Percentiles rank a stretch among this genome's conserved stretches.
Conservation (phyloP, 164 flowering plant genomes). For the Santalum album region DNA sequence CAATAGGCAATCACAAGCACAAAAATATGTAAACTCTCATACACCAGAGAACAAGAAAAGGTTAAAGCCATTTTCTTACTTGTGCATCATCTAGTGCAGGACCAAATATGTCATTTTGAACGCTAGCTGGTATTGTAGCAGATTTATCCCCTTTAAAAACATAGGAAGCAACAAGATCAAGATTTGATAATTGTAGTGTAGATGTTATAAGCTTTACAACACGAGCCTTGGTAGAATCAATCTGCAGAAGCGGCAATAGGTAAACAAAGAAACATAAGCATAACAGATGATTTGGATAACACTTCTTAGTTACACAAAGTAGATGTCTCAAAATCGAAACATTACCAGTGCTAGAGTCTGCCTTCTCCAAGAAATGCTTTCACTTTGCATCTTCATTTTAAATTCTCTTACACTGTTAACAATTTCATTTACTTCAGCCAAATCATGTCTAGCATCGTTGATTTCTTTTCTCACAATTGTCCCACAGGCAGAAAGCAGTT, state of each 20-base stretch:
- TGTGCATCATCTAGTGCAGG: conserved; percentile 61
- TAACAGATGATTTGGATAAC: too few relatives aligned
- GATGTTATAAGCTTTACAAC: conserved; percentile 61
- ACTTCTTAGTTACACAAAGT: too few relatives aligned
- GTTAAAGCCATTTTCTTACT: conserved; percentile 32
- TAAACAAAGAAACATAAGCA: neutral
- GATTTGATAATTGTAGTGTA: conserved; percentile 70
- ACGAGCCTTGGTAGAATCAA: conserved; percentile 56
- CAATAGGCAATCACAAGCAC: neutral
- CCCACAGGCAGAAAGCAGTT: conserved; percentile 58
- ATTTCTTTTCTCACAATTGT: conserved; percentile 45
- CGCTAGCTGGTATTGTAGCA: conserved; percentile 38
- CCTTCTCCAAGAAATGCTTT: conserved; percentile 69
- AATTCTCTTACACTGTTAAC: conserved; percentile 48
- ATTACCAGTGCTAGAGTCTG: conserved; percentile 56
- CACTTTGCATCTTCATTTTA: conserved; percentile 58
- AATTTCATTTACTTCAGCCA: conserved; percentile 43
- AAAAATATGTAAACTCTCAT: neutral
- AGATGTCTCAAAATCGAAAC: too few relatives aligned
- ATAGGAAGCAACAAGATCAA: conserved; percentile 65
- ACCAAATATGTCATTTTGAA: conserved; percentile 67
- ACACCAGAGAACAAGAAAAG: too few relatives aligned
- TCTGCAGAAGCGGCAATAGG: conserved; percentile 35
- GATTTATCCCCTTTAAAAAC: conserved; percentile 54
- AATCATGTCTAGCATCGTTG: conserved; percentile 54